phyloP scores from a whole-genome alignment of 1,139 yeast genomes.

The Kazachstania sp. region DNA sequence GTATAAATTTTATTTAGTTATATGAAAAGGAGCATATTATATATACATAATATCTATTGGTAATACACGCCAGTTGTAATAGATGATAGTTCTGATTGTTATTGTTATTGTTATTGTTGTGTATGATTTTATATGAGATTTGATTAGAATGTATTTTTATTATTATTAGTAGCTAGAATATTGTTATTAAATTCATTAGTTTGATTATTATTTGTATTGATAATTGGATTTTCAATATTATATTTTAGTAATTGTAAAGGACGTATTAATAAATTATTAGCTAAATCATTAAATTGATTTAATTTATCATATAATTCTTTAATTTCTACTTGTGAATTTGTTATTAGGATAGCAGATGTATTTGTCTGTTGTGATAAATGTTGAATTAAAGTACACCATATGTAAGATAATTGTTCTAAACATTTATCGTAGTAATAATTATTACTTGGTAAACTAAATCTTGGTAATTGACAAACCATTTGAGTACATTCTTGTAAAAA shows the following conservation, averaged over 20 bases:
- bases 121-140: background rate
- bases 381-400: conserved; percentile 60
- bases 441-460: conserved; percentile 60
- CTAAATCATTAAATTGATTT: conserved; percentile 48
- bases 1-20: too few species aligned
- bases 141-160: background rate
- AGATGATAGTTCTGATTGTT: background rate
- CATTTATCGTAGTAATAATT: conserved; percentile 67
- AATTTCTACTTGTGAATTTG: background rate
- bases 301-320: conserved; percentile 35
- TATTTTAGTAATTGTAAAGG: conserved; percentile 41
- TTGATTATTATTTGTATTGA: background rate
- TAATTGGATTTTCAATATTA: background rate
- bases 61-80: too few species aligned
- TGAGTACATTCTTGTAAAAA: conserved; percentile 62
- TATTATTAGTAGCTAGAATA: background rate
- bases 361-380: conserved; percentile 17
- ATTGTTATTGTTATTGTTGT: background rate
- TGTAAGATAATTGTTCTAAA: conserved; percentile 68
- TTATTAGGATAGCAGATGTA: background rate
- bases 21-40: too few species aligned
- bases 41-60: too few species aligned
- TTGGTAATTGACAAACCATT: conserved; percentile 61
- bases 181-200: background rate
- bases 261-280: conserved; percentile 43